Evolutionary conservation across 1,139 yeast species (phyloP).

Genomic region (Debaryomycetaceae sp.): DNA sequence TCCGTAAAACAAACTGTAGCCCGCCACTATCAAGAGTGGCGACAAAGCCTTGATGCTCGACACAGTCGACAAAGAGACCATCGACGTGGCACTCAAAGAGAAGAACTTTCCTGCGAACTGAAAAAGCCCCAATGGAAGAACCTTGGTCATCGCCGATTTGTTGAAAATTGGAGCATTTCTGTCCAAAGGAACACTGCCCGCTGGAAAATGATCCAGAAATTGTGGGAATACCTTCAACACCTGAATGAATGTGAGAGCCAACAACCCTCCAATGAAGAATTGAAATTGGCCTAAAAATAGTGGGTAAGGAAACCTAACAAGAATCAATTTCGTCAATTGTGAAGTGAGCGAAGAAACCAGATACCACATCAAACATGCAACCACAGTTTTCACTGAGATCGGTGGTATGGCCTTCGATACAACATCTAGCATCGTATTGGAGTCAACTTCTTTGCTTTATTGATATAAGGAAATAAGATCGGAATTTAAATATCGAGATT

Average conservation of each 20-base stretch:
- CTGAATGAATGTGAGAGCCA: conserved; percentile 24
- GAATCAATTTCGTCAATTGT: conserved; percentile 43
- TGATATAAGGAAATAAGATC: neutral
- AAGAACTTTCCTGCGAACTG: conserved; percentile 38
- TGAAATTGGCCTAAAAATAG: conserved; percentile 50
- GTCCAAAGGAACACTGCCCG: conserved; percentile 29
- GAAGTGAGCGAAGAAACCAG: conserved; percentile 45
- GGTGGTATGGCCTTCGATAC: conserved; percentile 18
- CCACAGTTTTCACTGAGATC: conserved; percentile 27
- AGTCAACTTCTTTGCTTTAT: neutral
- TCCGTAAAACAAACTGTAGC: conserved; percentile 31
- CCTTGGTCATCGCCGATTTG: conserved; percentile 20
- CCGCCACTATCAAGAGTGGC: conserved; percentile 35
- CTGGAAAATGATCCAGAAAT: conserved; percentile 22
- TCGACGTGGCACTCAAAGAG: conserved; percentile 36
- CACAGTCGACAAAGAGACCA: conserved; percentile 38
- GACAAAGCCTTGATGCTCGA: conserved; percentile 41
- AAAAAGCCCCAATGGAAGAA: conserved; percentile 38
- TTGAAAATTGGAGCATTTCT: conserved; percentile 19
- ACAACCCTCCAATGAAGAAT: conserved; percentile 36
- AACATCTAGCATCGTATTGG: neutral
- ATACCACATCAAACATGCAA: conserved; percentile 44
- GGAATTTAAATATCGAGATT: neutral
- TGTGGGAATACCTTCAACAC: conserved; percentile 19
- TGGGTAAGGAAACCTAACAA: conserved; percentile 45